Evolutionary conservation across 225 moss, liverwort and hornwort genomes (phyloP).

Genomic region (Neckera pumila): DNA sequence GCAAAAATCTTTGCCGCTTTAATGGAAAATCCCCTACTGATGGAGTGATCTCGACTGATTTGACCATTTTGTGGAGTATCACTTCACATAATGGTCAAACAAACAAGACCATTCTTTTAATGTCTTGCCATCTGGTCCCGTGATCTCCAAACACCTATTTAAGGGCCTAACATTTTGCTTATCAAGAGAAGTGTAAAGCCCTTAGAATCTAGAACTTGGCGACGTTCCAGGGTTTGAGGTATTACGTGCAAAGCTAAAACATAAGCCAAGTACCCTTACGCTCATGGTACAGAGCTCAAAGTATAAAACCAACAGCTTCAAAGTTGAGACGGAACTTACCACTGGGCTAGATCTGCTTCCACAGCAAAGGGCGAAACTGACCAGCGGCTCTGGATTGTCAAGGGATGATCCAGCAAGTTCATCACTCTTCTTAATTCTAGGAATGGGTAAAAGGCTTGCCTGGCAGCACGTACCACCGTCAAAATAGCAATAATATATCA

Average conservation of each 20-base stretch:
- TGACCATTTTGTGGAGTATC: not conserved
- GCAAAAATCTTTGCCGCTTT: not conserved
- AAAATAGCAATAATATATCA: conserved; percentile 28
- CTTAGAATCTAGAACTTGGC: not conserved
- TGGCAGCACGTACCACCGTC: conserved; percentile 35
- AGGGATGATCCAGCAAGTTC: conserved; percentile 49
- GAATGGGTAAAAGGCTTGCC: conserved; percentile 83
- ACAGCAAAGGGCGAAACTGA: conserved; percentile 92
- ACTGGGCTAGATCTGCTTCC: conserved; percentile 79
- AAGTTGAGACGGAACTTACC: conserved; percentile 28
- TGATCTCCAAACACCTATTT: not conserved
- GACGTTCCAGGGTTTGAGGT: not conserved
- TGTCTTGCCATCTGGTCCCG: not conserved
- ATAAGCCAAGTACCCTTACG: not conserved
- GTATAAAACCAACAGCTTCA: not conserved
- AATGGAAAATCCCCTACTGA: not conserved
- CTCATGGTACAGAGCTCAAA: not conserved
- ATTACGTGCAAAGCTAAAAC: not conserved
- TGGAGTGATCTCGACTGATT: not conserved
- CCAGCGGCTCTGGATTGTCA: conserved; percentile 74
- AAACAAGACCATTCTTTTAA: not conserved
- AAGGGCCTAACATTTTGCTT: not conserved
- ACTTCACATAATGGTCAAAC: not conserved
- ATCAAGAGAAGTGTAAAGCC: not conserved
- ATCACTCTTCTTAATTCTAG: conserved; percentile 61